Conservation (phyloP, 1,284 basidiomycete species). For the Boletellus dicymbophilus region DNA sequence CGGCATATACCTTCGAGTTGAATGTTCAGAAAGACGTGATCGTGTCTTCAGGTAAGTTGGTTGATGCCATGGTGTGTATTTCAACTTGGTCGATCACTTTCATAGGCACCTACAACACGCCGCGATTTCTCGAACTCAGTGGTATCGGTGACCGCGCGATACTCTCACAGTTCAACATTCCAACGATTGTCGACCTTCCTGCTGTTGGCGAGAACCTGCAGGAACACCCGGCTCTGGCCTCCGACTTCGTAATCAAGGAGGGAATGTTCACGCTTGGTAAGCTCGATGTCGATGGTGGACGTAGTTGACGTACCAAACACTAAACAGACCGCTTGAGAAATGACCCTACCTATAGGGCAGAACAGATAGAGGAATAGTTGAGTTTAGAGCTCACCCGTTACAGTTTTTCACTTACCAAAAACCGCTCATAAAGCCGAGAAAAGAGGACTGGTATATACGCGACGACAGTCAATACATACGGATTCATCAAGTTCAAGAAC, state of each 20-base stretch:
- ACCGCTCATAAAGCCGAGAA: conserved; percentile 5
- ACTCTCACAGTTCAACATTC: conserved; percentile 18
- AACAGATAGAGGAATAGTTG: conserved; percentile 19
- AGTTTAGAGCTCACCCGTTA: background rate
- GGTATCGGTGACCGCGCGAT: conserved; percentile 13
- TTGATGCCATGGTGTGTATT: background rate
- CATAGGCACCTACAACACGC: conserved; percentile 18
- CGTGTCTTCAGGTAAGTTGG: conserved; percentile 12
- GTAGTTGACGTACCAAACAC: no score
- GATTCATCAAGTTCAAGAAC: conserved; percentile 20
- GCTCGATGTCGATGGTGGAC: background rate
- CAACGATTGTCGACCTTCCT: conserved; percentile 13
- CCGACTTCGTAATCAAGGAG: conserved; percentile 20
- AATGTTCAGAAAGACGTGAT: conserved; percentile 12
- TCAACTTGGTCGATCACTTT: background rate
- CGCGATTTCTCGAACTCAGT: conserved; percentile 21
- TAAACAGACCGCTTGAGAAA: conserved; percentile 16
- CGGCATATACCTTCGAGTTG: conserved; percentile 13
- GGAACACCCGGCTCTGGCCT: conserved; percentile 13
- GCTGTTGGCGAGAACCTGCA: conserved; percentile 22
- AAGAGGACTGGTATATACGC: conserved; percentile 17
- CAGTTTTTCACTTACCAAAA: background rate
- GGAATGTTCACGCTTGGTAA: conserved; percentile 19
- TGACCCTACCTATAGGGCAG: conserved; percentile 10
- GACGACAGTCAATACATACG: conserved; percentile 17